Evolutionary conservation across 352 stramenopile genomes (phyloP), one percentile per base, ranked within the genome.

Genomic region (Pythium aphanidermatum): DNA sequence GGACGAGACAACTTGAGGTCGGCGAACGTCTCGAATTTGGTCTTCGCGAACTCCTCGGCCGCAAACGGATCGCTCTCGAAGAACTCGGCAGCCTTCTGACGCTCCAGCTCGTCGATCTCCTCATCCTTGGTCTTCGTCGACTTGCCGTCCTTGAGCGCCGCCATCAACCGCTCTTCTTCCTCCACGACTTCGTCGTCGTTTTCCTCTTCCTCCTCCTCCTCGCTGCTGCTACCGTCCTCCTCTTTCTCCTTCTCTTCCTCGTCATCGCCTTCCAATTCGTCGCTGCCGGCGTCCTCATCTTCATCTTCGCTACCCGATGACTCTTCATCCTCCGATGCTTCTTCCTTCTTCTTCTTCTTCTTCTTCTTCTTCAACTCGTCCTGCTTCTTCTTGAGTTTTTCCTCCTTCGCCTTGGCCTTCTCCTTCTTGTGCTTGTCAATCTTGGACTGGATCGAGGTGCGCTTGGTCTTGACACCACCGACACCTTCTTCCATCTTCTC

Each of bases 1-100:
- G 96, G 95, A 30, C 96, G 85, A 27, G 92, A 98, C 14, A 99
- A 69, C 60, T 98, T 98, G 26, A 99, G 73, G 61, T 99, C 84
- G 5, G 85, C 82, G 69, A 99, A 99, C 2, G 83, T 87, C 46
- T 95, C 80, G 46, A 96, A 84, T 41, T 87, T 86, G 47, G 71
- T 84, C 53, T 89, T 88, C 4, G 76, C 68, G 27, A 86, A 85
- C 50, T 86, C 73, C 31, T 91, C 60, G 1, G 79, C 80, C 9
- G 77, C 70, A 37, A 88, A 89, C 47, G 76, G 77, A 35, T 95
- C 76, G 28, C 65, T 59, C 43, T 92, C 80, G 19, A 92, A 95
- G 49, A 92, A 92, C 44, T 82, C 77, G 9, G 64, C 79, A 10
- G 78, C 79, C 41, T 89, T 89, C 52, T 79, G 83, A 37, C 72